A percentile compares a stretch with the other conserved stretches of the same genome.
phyloP scores from a whole-genome alignment of 169 alveolate genomes.

The Plasmodium reichenowi region DNA sequence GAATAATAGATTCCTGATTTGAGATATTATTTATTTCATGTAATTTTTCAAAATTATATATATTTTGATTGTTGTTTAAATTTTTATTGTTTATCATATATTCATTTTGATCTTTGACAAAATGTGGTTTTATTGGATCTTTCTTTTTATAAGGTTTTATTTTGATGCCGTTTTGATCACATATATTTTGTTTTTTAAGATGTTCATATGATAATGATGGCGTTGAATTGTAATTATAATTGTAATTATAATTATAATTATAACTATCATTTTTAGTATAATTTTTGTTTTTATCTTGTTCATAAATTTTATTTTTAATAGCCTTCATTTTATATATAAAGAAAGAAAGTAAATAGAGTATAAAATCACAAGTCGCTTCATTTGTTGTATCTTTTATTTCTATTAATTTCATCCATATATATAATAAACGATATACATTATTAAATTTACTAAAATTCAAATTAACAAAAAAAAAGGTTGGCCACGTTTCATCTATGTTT shows the following conservation, averaged over 20 bases:
- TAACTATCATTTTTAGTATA: no score
- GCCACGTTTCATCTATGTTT: slow-evolving; percentile 40
- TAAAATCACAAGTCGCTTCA: slow-evolving; percentile 58
- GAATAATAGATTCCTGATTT: neutral
- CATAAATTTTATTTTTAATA: slow-evolving; percentile 23
- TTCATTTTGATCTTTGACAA: no score
- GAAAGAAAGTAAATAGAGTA: slow-evolving; percentile 58
- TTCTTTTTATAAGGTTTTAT: no score
- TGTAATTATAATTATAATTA: no score
- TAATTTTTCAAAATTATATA: neutral
- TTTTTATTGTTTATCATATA: no score
- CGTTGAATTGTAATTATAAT: no score
- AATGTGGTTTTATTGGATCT: no score
- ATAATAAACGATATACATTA: slow-evolving; percentile 56
- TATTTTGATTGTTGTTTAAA: neutral
- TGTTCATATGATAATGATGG: no score
- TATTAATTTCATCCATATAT: slow-evolving; percentile 46
- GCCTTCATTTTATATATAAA: slow-evolving; percentile 28
- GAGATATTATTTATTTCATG: neutral
- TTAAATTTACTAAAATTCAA: slow-evolving; percentile 62
- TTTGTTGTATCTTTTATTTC: slow-evolving; percentile 41
- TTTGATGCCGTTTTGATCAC: no score
- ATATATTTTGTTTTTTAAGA: no score
- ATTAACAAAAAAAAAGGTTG: slow-evolving; percentile 63
- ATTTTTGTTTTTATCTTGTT: neutral